These are phyloP conservation scores for Rhamnella rubrinervis DNA, from an alignment of 331 rosid species.

Conservation along the genomic window DNA sequence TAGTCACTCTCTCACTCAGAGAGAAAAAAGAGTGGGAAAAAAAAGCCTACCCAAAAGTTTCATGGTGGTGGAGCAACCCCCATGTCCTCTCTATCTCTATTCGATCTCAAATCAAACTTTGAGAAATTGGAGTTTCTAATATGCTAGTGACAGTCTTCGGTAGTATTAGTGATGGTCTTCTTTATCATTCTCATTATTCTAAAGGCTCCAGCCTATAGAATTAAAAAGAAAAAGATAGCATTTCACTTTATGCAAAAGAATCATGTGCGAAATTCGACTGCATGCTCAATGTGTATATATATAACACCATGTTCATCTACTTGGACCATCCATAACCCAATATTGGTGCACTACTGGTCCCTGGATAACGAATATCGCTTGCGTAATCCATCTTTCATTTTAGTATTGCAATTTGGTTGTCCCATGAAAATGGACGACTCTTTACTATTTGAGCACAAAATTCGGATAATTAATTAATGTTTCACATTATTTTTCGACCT, in stretches of 20 bases:
- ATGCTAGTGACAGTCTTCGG: neutral
- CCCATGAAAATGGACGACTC: too few relatives aligned
- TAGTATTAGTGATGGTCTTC: constrained; percentile 3
- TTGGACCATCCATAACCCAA: neutral
- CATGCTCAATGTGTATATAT: neutral
- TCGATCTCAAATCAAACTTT: neutral
- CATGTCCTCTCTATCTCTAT: neutral
- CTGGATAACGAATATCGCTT: neutral
- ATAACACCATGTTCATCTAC: neutral
- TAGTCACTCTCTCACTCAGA: neutral
- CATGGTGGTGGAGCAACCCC: constrained; percentile 2
- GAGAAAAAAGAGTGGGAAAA: neutral
- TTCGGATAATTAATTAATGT: too few relatives aligned
- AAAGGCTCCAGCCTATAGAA: constrained; percentile 19
- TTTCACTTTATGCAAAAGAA: constrained; percentile 28
- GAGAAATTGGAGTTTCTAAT: neutral
- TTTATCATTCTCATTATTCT: constrained; percentile 27
- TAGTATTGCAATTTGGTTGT: too few relatives aligned
- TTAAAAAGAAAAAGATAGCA: constrained; percentile 21
- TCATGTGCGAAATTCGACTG: constrained; percentile 2
- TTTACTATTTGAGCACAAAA: too few relatives aligned
- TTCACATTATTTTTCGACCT: too few relatives aligned
- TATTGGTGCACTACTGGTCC: neutral
- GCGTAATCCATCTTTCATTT: too few relatives aligned
- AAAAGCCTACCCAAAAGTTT: constrained; percentile 10